These are phyloP conservation scores for Gymnopilus dilepis DNA, from an alignment of 768 basidiomycete genomes.

Conservation along the genomic window DNA sequence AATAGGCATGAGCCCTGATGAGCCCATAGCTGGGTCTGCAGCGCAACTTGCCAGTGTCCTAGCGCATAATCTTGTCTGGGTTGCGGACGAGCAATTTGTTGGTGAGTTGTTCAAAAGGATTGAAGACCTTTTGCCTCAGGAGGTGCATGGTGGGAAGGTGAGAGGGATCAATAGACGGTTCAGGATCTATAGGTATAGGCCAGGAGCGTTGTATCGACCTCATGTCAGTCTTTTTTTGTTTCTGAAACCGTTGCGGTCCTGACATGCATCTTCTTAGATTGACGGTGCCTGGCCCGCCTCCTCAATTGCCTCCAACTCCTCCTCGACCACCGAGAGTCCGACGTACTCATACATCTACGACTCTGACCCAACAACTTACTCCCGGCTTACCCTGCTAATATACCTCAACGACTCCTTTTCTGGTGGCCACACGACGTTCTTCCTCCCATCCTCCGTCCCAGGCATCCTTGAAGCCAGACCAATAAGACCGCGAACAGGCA, in stretches of 20 bases:
- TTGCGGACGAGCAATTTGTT: constrained; percentile 51
- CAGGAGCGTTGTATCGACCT: constrained; percentile 54
- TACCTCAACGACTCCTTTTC: constrained; percentile 49
- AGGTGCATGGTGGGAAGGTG: constrained; percentile 46
- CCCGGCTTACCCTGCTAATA: constrained; percentile 53
- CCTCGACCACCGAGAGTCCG: constrained; percentile 31
- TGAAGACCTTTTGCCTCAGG: constrained; percentile 45
- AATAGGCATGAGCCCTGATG: constrained; percentile 55
- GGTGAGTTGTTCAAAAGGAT: constrained; percentile 46
- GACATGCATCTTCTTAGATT: constrained; percentile 39
- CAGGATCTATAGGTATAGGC: constrained; percentile 55
- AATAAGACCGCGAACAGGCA: constrained; percentile 52
- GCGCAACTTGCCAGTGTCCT: constrained; percentile 48
- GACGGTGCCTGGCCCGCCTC: constrained; percentile 62
- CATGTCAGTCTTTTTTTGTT: constrained; percentile 38
- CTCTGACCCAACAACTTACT: constrained; percentile 51
- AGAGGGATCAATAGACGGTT: constrained; percentile 55
- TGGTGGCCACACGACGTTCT: constrained; percentile 59
- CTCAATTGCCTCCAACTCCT: constrained; percentile 41
- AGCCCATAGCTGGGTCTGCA: constrained; percentile 53
- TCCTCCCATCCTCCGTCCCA: constrained; percentile 47
- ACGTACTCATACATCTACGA: constrained; percentile 56
- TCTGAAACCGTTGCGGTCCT: too few relatives aligned
- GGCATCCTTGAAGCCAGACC: constrained; percentile 53
- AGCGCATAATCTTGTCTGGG: constrained; percentile 58